Evolutionary conservation across 805 yeast species (phyloP).

Genomic region (Pichia membranifaciens): DNA sequence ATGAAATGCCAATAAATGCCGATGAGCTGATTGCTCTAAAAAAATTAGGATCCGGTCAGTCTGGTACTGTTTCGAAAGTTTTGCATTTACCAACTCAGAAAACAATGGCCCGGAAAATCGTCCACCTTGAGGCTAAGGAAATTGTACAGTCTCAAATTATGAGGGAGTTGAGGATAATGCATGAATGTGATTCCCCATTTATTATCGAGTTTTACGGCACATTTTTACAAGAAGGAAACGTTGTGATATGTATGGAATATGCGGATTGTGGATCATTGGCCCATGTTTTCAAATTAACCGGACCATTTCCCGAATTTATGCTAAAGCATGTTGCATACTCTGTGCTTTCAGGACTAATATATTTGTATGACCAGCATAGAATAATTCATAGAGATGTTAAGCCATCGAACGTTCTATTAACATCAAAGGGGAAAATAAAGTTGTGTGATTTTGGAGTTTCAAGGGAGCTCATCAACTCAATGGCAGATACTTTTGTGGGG

Average conservation of each 20-base stretch:
- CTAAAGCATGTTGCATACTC: constrained; percentile 69
- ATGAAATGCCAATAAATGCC: constrained; percentile 44
- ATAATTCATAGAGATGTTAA: constrained; percentile 95
- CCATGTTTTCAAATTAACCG: constrained; percentile 55
- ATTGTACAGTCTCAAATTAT: constrained; percentile 76
- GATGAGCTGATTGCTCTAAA: constrained; percentile 71
- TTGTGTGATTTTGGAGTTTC: constrained; percentile 97
- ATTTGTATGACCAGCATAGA: constrained; percentile 74
- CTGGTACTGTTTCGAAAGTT: constrained; percentile 88
- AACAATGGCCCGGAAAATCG: constrained; percentile 84
- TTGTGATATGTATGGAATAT: constrained; percentile 91
- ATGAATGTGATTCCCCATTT: constrained; percentile 77
- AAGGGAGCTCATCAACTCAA: constrained; percentile 83
- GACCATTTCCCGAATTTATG: constrained; percentile 62
- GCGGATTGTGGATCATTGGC: constrained; percentile 94
- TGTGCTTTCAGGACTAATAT: constrained; percentile 74
- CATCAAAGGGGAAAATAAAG: constrained; percentile 80
- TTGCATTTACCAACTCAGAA: constrained; percentile 83
- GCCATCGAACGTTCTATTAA: constrained; percentile 88
- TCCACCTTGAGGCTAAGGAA: constrained; percentile 78
- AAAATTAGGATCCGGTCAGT: constrained; percentile 85
- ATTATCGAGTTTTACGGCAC: constrained; percentile 93
- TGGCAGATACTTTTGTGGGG: constrained; percentile 97
- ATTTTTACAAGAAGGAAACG: constrained; percentile 64
- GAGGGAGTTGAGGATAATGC: constrained; percentile 84